phyloP scores from a whole-genome alignment of 768 basidiomycete genomes.

The Cubamyces lactineus region DNA sequence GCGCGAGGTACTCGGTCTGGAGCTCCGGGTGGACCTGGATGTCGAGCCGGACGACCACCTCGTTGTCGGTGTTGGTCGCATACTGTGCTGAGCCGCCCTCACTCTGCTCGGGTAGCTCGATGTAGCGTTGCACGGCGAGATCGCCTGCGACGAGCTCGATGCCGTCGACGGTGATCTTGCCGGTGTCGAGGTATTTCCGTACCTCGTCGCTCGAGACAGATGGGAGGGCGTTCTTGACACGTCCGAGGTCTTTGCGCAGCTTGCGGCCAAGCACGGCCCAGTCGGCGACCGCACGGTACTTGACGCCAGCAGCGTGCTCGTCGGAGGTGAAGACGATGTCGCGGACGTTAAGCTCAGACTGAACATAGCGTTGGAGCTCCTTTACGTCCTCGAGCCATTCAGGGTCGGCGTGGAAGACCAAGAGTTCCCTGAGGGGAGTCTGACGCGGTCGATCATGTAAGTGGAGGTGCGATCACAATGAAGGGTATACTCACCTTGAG shows the following conservation, averaged over 20 bases:
- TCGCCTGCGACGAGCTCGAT: constrained; percentile 92
- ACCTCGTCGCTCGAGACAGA: constrained; percentile 79
- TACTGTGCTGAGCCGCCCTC: constrained; percentile 48
- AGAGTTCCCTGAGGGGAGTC: constrained; percentile 90
- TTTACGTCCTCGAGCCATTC: constrained; percentile 86
- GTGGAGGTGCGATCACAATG: neutral
- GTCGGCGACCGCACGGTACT: constrained; percentile 91
- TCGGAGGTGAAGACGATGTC: constrained; percentile 88
- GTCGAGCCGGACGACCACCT: constrained; percentile 93
- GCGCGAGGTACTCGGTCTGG: constrained; percentile 83
- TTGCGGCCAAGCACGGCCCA: constrained; percentile 95
- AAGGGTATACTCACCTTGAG: constrained; percentile 66
- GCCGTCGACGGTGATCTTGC: constrained; percentile 83
- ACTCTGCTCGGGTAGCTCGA: constrained; percentile 70
- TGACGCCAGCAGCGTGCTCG: constrained; percentile 82
- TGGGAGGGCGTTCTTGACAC: constrained; percentile 88
- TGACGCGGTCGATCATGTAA: constrained; percentile 34
- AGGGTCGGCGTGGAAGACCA: constrained; percentile 89
- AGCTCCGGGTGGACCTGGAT: constrained; percentile 86
- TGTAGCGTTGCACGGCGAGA: constrained; percentile 86
- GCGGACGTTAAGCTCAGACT: constrained; percentile 94
- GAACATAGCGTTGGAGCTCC: constrained; percentile 84
- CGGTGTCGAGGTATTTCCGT: constrained; percentile 72
- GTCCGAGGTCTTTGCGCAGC: constrained; percentile 86
- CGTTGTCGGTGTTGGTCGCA: constrained; percentile 88